Base-by-base conservation (phyloP, 345 rosid genomes). In the Lumnitzera littorea region DNA sequence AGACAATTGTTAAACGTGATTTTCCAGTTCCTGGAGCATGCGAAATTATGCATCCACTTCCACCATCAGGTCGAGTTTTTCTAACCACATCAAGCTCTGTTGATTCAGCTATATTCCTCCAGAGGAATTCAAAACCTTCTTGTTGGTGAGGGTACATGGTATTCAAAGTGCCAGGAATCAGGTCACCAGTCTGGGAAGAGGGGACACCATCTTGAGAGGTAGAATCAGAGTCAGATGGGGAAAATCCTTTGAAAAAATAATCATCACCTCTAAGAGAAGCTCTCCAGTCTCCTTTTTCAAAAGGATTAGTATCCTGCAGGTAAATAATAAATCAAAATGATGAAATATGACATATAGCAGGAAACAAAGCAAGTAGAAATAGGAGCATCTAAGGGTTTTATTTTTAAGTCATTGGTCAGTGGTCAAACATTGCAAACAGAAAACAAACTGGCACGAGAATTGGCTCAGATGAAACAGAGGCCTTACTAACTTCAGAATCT, bases 1-100 rank as follows among this genome's bases (percentile, higher is more conserved):
- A 90, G 4, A 68, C 76, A 27, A 90, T 80, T 43, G 90, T 70
- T 11, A 90, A 79, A 15, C 91, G 88, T 50, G 97, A 83, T 71
- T 90, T 90, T 41, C 95, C 95, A 0, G 97, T 87, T 46, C 97
- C 95, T 1, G 97, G 95, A 58, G 95, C 91, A 31, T 90, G 97
- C 4, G 95, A 85, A 59, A 87, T 83, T 41, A 90, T 79, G 68
- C 97, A 90, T 13, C 96, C 96, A 56, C 78, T 69, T 3, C 65
- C 71, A 27, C 71, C 72, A 12, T 62, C 62, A 14, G 17, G 50
- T 50, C 20, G 20, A 20, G 20, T 20, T 20, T 20, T 20, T 20
- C 57, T 51, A 47, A 43, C 20, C 70, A 84, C 72, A 5, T 80
- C 73, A 24, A 84, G 72, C 27, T 57, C 1, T 11, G 79, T 77